Conservation (phyloP, 768 basidiomycete species). For the Cystoderma amianthinum region DNA sequence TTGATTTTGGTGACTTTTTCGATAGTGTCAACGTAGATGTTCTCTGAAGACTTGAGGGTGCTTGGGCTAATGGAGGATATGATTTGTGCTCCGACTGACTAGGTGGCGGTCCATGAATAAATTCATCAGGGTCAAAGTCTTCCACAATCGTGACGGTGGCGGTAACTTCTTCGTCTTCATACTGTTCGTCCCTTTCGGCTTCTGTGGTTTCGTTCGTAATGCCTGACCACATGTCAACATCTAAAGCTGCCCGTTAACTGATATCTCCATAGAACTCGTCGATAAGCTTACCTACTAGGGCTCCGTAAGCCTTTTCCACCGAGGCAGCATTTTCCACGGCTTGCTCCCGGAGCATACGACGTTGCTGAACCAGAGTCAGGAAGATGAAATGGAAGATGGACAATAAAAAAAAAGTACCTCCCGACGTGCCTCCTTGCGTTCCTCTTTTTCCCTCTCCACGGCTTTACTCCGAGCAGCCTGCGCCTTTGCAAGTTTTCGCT, state of each 20-base stretch:
- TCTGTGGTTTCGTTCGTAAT: constrained; percentile 23
- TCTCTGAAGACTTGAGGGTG: constrained; percentile 8
- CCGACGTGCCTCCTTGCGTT: constrained; percentile 64
- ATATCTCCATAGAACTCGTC: constrained; percentile 7
- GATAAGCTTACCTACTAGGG: constrained; percentile 28
- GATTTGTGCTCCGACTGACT: constrained; percentile 1
- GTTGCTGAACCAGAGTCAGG: constrained; percentile 64
- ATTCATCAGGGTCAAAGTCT: constrained; percentile 74
- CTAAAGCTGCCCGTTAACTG: too few relatives aligned
- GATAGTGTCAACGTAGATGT: constrained; percentile 3
- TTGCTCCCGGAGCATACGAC: constrained; percentile 69
- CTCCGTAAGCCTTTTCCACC: constrained; percentile 71
- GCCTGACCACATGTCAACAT: constrained; percentile 44
- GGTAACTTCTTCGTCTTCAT: constrained; percentile 75
- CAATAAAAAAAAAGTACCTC: constrained; percentile 47
- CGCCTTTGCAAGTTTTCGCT: constrained; percentile 80
- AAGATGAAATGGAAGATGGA: constrained; percentile 7
- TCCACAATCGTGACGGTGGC: constrained; percentile 91
- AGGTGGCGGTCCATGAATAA: constrained; percentile 38
- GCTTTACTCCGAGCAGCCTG: constrained; percentile 73
- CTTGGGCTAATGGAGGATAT: constrained; percentile 1
- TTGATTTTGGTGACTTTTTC: constrained; percentile 21
- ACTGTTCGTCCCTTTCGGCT: constrained; percentile 56
- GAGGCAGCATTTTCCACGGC: constrained; percentile 72
- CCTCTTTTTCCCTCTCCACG: constrained; percentile 69